phyloP scores from a whole-genome alignment of 2,329 filamentous ascomycete species.

The Aspergillus candidus region DNA sequence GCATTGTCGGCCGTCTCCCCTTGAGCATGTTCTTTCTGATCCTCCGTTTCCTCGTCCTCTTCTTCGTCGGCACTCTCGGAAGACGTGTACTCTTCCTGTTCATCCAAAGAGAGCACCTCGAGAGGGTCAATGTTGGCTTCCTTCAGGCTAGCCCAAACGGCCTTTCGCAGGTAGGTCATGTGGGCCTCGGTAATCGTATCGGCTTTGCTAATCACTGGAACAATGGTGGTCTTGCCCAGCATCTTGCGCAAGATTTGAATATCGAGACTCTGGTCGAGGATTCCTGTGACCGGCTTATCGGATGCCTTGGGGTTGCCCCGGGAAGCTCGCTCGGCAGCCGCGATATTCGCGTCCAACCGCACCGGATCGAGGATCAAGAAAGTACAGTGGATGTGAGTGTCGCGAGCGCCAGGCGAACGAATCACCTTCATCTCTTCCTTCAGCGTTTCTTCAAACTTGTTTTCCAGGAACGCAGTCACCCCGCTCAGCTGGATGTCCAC shows the following conservation, averaged over 20 bases:
- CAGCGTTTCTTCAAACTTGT: conserved; percentile 97
- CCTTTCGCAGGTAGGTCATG: conserved; percentile 86
- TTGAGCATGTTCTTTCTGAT: conserved; percentile 23
- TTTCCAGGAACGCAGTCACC: conserved; percentile 87
- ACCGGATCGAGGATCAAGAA: conserved; percentile 87
- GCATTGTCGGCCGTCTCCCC: conserved; percentile 20
- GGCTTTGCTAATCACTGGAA: conserved; percentile 92
- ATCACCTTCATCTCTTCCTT: conserved; percentile 96
- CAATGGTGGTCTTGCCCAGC: conserved; percentile 88
- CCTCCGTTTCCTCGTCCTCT: conserved; percentile 23
- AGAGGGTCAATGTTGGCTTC: conserved; percentile 80
- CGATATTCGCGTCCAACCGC: conserved; percentile 76
- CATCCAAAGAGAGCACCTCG: conserved; percentile 75
- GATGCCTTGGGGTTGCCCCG: conserved; percentile 48
- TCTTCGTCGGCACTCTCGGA: conserved; percentile 43
- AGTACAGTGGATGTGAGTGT: conserved; percentile 95
- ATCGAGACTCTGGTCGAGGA: conserved; percentile 82
- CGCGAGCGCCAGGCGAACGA: conserved; percentile 82
- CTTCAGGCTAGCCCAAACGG: conserved; percentile 83
- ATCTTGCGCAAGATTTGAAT: conserved; percentile 82
- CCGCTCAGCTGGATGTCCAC: conserved; percentile 91
- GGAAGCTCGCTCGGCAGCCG: conserved; percentile 54
- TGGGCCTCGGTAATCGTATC: conserved; percentile 94
- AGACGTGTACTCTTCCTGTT: conserved; percentile 59
- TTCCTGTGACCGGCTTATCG: conserved; percentile 49